These are phyloP conservation scores for Rusavskia elegans DNA, from an alignment of 495 filamentous ascomycete species.

Conservation along the genomic window DNA sequence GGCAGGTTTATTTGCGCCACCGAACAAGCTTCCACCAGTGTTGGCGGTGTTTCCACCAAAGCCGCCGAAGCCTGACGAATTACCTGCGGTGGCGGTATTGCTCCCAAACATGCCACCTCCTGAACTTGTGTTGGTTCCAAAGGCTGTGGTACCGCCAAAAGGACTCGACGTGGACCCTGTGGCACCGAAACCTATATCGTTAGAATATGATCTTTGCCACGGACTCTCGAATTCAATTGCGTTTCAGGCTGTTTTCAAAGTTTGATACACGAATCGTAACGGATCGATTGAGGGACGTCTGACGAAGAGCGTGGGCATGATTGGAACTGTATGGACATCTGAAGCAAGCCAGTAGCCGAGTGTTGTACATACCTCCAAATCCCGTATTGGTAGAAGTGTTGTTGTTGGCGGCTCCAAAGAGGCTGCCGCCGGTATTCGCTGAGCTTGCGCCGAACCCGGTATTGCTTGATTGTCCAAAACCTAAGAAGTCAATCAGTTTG, in stretches of 20 bases:
- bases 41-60: conserved; percentile 32
- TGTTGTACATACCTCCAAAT: conserved; percentile 32
- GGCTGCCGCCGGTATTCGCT: conserved; percentile 27
- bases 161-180: conserved; percentile 17
- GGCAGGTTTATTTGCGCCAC: conserved; percentile 9
- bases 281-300: conserved; percentile 9
- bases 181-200: conserved; percentile 33
- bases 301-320: conserved; percentile 6
- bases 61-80: conserved; percentile 35
- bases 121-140: conserved; percentile 21
- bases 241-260: too few relatives aligned
- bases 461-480: conserved; percentile 38
- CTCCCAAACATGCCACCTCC: conserved; percentile 26
- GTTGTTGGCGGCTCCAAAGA: conserved; percentile 29
- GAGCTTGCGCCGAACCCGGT: conserved; percentile 17
- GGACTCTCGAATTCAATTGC: conserved; percentile 9
- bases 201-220: background rate
- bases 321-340: conserved; percentile 20
- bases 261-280: conserved; percentile 7
- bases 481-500: conserved; percentile 18
- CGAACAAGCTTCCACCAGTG: conserved; percentile 32
- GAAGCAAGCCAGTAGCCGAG: conserved; percentile 11
- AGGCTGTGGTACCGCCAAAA: conserved; percentile 22
- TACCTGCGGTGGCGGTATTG: conserved; percentile 25
- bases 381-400: conserved; percentile 28